Evolutionary conservation across 2,329 filamentous ascomycete species (phyloP).

Genomic region (Exserohilum rostratum): DNA sequence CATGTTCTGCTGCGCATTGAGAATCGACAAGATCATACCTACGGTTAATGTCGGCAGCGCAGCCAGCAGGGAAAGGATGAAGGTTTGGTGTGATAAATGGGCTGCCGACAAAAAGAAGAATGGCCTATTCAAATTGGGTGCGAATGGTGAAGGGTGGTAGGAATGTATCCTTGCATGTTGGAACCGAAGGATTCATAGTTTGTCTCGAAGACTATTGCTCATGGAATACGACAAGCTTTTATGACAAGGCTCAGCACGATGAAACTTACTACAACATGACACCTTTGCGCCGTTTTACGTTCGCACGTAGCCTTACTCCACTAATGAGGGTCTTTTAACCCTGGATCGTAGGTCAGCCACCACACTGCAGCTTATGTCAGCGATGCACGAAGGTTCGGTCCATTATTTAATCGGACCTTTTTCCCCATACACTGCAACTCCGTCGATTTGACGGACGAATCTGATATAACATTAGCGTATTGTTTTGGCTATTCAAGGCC

Average conservation of each 20-base stretch:
- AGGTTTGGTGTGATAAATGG: constrained; percentile 69
- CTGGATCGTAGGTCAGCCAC: background rate
- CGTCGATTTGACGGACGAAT: background rate
- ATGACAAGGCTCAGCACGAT: too few species aligned
- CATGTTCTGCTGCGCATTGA: constrained; percentile 85
- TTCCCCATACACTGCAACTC: background rate
- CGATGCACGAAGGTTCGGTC: background rate
- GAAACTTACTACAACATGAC: too few species aligned
- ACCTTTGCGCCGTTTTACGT: background rate
- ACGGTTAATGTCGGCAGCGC: constrained; percentile 84
- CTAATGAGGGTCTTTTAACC: background rate
- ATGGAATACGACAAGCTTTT: too few species aligned
- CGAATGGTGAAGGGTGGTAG: constrained; percentile 22
- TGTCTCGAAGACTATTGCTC: background rate
- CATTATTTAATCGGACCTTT: background rate
- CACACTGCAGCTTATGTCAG: background rate
- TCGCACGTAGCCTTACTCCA: background rate
- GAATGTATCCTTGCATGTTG: background rate
- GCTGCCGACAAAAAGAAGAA: constrained; percentile 66
- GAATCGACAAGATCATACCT: constrained; percentile 88
- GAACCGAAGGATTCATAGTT: background rate
- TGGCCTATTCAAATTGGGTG: constrained; percentile 57
- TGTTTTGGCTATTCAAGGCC: background rate
- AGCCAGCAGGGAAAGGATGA: constrained; percentile 69
- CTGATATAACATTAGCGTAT: background rate